Evolutionary conservation across 2,329 filamentous ascomycete species (phyloP), one percentile per base, ranked within the genome.

Genomic region (Phyllosticta paracitricarpa): DNA sequence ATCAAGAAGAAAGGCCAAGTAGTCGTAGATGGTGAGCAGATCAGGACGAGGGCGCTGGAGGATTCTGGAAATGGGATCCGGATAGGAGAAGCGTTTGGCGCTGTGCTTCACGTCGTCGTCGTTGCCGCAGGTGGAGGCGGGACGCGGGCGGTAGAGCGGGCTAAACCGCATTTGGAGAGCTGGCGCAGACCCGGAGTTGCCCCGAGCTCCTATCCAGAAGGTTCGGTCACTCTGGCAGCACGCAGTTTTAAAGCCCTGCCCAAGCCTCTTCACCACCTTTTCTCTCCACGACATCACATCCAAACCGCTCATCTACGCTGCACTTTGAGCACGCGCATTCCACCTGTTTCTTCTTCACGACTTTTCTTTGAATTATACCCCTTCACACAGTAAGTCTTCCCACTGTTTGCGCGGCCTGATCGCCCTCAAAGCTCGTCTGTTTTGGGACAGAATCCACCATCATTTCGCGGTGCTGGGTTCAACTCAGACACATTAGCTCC

Each of bases 171-270:
- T 61, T 54, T 35, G 54, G 59, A 40, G 52, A 22, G 40, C 1
- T 54, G 24, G 59, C 59, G 48, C 60, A 51, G 24, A 30, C 52
- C 56, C 30, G 14, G 7, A 1, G 8, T 33, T n/a, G 60, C 14
- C 33, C 60, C 56, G 60, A 62, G 60, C 60, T 62, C 56, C 54
- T 62, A 62, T 62, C 60, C 56, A 62, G 60, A 62, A 62, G 60
- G 60, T 62, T 62, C 60, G 56, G 60, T 56, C 56, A 58, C 58
- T 52, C 60, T 62, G 56, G 54, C 55, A 10, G 60, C 56, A 33
- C 51, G 54, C 55, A 57, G 60, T 56, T 58, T 62, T 58, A 62
- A 56, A 62, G 28, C 3, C 40, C 40, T 48, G 40, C 60, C 54
- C 51, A 62, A 62, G 56, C 59, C 57, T 54, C 51, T 28, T 35